A percentile compares a stretch with the other conserved stretches of the same genome.
phyloP scores from a whole-genome alignment of 768 basidiomycete species.

The Suillus occidentalis region DNA sequence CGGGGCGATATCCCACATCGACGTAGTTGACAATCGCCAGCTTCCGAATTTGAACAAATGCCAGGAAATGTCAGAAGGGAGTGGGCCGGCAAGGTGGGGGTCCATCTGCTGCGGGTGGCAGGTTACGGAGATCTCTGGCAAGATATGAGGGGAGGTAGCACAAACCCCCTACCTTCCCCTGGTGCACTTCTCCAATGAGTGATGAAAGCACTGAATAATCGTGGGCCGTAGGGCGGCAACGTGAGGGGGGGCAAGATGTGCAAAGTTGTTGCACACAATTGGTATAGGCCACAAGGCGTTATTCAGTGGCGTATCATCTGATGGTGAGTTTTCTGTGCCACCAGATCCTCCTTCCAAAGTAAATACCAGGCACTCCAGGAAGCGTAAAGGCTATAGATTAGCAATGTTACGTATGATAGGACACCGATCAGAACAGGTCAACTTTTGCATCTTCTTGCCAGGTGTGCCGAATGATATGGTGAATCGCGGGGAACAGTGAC shows the following conservation, averaged over 20 bases:
- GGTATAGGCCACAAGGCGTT: not conserved
- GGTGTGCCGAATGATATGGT: not conserved
- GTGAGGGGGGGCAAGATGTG: not conserved
- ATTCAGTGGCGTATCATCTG: not conserved
- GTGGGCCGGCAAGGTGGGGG: too few species aligned
- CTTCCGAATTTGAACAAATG: not conserved
- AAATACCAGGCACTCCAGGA: not conserved
- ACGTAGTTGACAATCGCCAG: not conserved
- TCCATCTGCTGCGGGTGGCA: too few species aligned
- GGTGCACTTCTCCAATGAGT: not conserved
- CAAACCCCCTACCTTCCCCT: not conserved
- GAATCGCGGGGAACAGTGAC: not conserved
- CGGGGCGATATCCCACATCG: not conserved
- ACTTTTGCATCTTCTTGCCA: not conserved
- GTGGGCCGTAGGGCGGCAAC: not conserved
- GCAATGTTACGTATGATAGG: too few species aligned
- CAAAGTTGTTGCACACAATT: not conserved
- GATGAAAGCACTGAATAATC: not conserved
- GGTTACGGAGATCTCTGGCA: not conserved
- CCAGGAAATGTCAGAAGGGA: not conserved
- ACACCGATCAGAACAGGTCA: not conserved
- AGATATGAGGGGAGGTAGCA: not conserved
- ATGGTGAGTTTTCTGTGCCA: not conserved
- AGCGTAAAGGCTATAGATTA: too few species aligned
- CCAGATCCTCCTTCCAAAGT: not conserved